These are phyloP conservation scores for Cerrena zonata DNA, from an alignment of 1,284 basidiomycete genomes.

Conservation along the genomic window DNA sequence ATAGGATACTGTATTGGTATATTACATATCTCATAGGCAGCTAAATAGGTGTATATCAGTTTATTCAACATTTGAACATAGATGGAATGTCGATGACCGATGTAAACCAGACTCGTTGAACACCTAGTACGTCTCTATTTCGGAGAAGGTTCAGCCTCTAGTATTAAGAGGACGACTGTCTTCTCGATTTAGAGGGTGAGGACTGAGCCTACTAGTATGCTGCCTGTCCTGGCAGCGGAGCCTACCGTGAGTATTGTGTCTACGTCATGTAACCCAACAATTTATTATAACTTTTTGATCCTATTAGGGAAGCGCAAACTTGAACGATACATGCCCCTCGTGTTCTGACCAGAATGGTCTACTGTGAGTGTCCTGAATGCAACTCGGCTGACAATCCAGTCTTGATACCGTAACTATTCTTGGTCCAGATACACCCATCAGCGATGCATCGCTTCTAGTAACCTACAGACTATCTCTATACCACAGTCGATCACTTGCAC, in stretches of 20 bases:
- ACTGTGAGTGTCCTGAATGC: conserved; percentile 45
- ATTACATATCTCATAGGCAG: no score
- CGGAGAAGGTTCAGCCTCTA: no score
- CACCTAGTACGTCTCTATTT: no score
- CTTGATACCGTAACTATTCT: conserved; percentile 1
- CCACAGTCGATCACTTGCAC: neutral
- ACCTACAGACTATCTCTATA: neutral
- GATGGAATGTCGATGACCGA: no score
- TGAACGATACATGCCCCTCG: conserved; percentile 62
- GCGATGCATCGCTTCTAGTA: neutral
- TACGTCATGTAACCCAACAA: neutral
- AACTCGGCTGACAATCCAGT: neutral
- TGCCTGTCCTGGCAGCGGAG: no score
- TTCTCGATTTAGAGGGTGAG: no score
- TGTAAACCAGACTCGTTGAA: no score
- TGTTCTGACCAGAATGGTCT: conserved; percentile 64
- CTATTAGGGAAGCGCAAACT: conserved; percentile 39
- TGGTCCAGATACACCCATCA: conserved; percentile 43
- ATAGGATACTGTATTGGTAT: no score
- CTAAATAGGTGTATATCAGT: no score
- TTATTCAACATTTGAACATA: no score
- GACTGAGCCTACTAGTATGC: no score
- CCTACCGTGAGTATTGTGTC: conserved; percentile 56
- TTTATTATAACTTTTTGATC: neutral
- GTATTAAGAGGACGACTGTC: no score